Percentiles rank a stretch among this genome's conserved stretches.
These are phyloP conservation scores for Aleurites moluccanus DNA, from an alignment of 441 rosid genomes.

Conservation along the genomic window DNA sequence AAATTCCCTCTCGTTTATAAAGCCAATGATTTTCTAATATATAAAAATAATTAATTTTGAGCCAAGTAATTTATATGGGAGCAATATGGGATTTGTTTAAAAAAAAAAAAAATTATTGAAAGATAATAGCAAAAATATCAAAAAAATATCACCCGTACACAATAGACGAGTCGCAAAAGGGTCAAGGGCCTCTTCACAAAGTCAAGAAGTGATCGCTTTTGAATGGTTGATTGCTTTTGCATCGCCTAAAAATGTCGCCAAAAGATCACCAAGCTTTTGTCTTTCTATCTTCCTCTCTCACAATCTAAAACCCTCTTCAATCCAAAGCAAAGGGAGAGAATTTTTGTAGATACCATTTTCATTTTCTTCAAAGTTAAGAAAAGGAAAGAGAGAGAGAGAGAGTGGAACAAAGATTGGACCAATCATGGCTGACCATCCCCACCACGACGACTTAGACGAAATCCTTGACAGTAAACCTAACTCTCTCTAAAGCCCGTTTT, in stretches of 20 bases:
- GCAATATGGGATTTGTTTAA: no score
- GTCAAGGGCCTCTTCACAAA: neutral
- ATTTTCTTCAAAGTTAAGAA: neutral
- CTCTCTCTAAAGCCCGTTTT: no score
- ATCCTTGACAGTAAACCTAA: constrained; percentile 75
- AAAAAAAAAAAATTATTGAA: neutral
- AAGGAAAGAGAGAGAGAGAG: no score
- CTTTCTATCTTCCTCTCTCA: no score
- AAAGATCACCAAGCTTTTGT: neutral
- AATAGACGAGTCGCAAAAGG: neutral
- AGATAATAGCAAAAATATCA: neutral
- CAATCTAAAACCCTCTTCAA: neutral
- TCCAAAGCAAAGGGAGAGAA: neutral
- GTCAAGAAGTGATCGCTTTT: neutral
- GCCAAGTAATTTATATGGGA: no score
- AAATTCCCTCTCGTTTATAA: no score
- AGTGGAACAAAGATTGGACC: neutral
- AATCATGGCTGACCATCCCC: constrained; percentile 49
- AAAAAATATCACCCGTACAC: neutral
- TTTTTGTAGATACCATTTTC: neutral
- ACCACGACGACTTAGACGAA: constrained; percentile 80
- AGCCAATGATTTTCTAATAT: no score
- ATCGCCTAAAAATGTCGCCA: constrained; percentile 1
- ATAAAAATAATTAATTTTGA: no score
- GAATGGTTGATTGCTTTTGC: neutral